phyloP scores from a whole-genome alignment of 495 filamentous ascomycete species.

The Chaetomium fimeti region DNA sequence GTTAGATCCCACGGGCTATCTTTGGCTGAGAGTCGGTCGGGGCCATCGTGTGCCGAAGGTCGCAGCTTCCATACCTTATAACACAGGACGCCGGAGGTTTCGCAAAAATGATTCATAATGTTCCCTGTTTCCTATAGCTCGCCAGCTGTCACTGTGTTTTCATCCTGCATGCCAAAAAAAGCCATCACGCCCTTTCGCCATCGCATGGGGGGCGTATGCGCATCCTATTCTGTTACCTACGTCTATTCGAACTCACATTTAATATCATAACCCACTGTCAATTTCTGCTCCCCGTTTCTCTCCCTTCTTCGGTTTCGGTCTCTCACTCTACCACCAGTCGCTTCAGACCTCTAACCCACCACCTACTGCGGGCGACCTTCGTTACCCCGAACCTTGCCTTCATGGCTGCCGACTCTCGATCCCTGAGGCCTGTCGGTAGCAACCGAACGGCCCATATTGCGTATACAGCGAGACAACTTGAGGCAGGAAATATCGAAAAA shows the following conservation, averaged over 20 bases:
- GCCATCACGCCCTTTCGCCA: not conserved
- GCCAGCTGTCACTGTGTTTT: not conserved
- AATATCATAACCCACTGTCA: not conserved
- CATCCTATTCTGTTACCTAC: not conserved
- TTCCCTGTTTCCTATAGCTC: not conserved
- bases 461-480: slow-evolving; percentile 5
- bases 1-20: not conserved
- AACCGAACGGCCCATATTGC: slow-evolving; percentile 25
- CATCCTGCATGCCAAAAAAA: slow-evolving; percentile 1
- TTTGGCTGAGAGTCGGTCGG: not conserved
- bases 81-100: slow-evolving; percentile 17
- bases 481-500: slow-evolving; percentile 33
- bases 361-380: slow-evolving; percentile 16
- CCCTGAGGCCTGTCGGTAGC: slow-evolving; percentile 30
- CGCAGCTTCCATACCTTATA: slow-evolving; percentile 24
- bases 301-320: not conserved
- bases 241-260: not conserved
- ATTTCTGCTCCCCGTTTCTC: not conserved
- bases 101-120: slow-evolving; percentile 3
- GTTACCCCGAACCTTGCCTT: slow-evolving; percentile 15
- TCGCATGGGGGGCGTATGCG: not conserved
- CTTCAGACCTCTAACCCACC: not conserved
- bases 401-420: slow-evolving; percentile 34
- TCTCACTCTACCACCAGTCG: not conserved
- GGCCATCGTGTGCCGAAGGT: not conserved